phyloP scores from a whole-genome alignment of 768 basidiomycete genomes.

The Steccherinum ochraceum region DNA sequence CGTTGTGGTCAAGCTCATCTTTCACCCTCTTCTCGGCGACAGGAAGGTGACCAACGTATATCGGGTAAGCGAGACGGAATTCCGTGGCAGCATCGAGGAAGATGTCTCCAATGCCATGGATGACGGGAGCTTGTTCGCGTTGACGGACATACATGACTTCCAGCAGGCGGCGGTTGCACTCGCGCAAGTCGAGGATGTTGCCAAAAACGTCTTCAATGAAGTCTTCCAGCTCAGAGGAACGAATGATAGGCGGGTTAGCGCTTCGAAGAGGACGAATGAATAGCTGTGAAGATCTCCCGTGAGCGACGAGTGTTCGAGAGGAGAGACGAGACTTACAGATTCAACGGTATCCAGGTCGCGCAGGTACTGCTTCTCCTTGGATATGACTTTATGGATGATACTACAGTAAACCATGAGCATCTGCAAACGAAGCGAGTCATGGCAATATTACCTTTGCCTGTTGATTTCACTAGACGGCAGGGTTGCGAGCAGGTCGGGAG shows the following conservation, averaged over 20 bases:
- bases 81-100: conserved; percentile 84
- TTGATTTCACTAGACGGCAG: conserved; percentile 74
- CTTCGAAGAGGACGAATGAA: conserved; percentile 50
- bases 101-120: conserved; percentile 82
- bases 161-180: conserved; percentile 75
- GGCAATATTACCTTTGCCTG: conserved; percentile 56
- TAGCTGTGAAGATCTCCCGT: conserved; percentile 33
- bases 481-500: conserved; percentile 39
- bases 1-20: conserved; percentile 78
- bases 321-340: conserved; percentile 39
- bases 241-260: conserved; percentile 51
- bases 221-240: conserved; percentile 54
- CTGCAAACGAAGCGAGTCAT: neutral
- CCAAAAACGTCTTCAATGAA: conserved; percentile 90
- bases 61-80: conserved; percentile 81
- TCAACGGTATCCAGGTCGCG: conserved; percentile 84
- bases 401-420: conserved; percentile 21
- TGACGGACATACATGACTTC: conserved; percentile 85
- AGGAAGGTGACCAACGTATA: conserved; percentile 80
- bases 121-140: conserved; percentile 74
- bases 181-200: conserved; percentile 82
- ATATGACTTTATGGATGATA: conserved; percentile 82
- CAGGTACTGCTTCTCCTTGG: conserved; percentile 84
- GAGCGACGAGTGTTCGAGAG: conserved; percentile 36
- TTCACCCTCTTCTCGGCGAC: conserved; percentile 82